These are phyloP conservation scores for Boletus tomentosulus DNA, from an alignment of 768 basidiomycete genomes.

Conservation along the genomic window DNA sequence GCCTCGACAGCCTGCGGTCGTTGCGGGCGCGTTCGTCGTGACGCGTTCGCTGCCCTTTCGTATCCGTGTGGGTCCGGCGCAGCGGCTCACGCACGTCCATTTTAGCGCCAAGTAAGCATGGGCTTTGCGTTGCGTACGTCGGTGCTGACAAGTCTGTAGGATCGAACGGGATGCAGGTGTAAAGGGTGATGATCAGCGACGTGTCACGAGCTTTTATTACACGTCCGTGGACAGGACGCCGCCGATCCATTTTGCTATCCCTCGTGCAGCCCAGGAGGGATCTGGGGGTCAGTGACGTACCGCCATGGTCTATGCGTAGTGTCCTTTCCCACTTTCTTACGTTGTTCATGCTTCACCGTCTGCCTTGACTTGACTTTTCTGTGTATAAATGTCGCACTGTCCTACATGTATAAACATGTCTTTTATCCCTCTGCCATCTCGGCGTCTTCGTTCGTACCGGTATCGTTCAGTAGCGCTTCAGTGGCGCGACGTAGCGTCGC, in stretches of 20 bases:
- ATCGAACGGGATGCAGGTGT: slow-evolving; percentile 21
- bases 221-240: slow-evolving; percentile 30
- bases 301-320: background rate
- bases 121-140: background rate
- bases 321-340: background rate
- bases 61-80: slow-evolving; percentile 38
- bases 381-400: background rate
- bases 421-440: slow-evolving; percentile 46
- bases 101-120: slow-evolving; percentile 40
- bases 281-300: slow-evolving; percentile 6
- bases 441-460: slow-evolving; percentile 43
- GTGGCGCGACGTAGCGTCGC: slow-evolving; percentile 53
- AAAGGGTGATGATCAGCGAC: slow-evolving; percentile 17
- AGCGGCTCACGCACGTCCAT: slow-evolving; percentile 28
- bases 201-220: slow-evolving; percentile 35
- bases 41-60: slow-evolving; percentile 38
- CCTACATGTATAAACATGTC: background rate
- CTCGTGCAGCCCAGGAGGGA: slow-evolving; percentile 5
- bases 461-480: slow-evolving; percentile 48
- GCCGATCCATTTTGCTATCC: slow-evolving; percentile 30
- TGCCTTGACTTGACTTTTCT: background rate
- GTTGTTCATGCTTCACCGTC: background rate
- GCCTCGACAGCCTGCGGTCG: slow-evolving; percentile 29
- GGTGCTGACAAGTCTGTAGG: slow-evolving; percentile 10
- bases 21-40: slow-evolving; percentile 38